Conservation (phyloP, 2,329 filamentous ascomycete species). For the Sphaerulina populicola region DNA sequence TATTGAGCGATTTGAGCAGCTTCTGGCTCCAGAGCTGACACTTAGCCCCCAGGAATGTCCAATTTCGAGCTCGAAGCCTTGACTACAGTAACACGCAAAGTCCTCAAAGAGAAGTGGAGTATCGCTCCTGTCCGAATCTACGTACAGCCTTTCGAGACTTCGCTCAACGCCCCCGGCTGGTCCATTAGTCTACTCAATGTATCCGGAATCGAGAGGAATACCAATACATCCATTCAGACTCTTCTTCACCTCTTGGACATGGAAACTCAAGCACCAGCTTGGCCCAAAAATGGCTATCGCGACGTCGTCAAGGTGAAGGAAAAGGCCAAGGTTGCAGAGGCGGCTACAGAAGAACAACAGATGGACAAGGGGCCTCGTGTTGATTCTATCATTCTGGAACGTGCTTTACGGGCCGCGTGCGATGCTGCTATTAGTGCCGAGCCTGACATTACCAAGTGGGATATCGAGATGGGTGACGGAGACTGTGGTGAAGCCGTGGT, state of each 20-base stretch:
- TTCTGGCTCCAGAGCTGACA: not conserved
- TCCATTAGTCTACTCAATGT: conserved; percentile 49
- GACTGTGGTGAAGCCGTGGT: conserved; percentile 54
- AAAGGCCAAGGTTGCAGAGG: conserved; percentile 18
- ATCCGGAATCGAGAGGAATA: conserved; percentile 38
- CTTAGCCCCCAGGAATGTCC: conserved; percentile 28
- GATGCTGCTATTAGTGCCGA: conserved; percentile 49
- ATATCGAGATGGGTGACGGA: conserved; percentile 57
- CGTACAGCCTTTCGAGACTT: conserved; percentile 45
- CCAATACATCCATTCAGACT: conserved; percentile 34
- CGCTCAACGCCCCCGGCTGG: conserved; percentile 50
- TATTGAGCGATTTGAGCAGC: not conserved
- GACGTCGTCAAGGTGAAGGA: conserved; percentile 18
- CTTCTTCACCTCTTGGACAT: conserved; percentile 44
- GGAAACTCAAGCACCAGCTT: conserved; percentile 45
- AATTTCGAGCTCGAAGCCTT: conserved; percentile 44
- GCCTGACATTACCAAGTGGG: conserved; percentile 55
- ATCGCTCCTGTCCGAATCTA: conserved; percentile 44
- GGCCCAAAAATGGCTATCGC: conserved; percentile 44
- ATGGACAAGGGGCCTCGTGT: conserved; percentile 24
- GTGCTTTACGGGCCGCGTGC: conserved; percentile 38
- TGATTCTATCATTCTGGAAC: conserved; percentile 30
- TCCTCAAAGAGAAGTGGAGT: conserved; percentile 42
- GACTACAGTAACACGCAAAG: conserved; percentile 35
- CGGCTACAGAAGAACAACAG: conserved; percentile 35